Conservation (phyloP, 495 filamentous ascomycete genomes). For the Aspergillus carlsbadensis region DNA sequence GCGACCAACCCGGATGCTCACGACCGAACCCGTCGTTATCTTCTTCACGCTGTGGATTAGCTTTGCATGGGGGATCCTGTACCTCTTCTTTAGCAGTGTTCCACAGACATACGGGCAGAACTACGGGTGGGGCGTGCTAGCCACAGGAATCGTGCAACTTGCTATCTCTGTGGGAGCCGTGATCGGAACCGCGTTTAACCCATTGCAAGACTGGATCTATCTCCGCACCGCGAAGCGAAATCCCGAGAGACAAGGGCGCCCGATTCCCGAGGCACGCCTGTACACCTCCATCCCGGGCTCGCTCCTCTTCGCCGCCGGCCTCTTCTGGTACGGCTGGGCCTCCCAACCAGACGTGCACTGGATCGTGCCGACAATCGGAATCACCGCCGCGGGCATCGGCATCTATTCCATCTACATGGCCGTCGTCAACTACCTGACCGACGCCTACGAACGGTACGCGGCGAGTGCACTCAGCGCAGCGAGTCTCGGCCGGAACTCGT, state of each 20-base stretch:
- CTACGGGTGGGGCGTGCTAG: conserved; percentile 34
- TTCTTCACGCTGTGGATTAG: conserved; percentile 53
- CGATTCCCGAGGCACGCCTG: conserved; percentile 42
- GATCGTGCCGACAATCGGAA: conserved; percentile 42
- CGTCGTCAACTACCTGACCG: conserved; percentile 47
- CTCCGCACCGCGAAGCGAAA: conserved; percentile 29
- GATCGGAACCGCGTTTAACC: conserved; percentile 42
- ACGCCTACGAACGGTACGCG: conserved; percentile 45
- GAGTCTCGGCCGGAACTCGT: conserved; percentile 34
- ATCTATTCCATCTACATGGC: conserved; percentile 50
- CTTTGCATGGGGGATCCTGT: conserved; percentile 54
- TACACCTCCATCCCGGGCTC: conserved; percentile 41
- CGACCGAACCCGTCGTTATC: conserved; percentile 53
- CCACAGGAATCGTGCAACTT: conserved; percentile 39
- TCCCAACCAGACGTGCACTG: conserved; percentile 33
- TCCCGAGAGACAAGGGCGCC: conserved; percentile 27
- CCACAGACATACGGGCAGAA: conserved; percentile 38
- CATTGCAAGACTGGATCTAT: conserved; percentile 40
- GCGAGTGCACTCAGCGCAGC: conserved; percentile 38
- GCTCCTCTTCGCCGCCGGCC: conserved; percentile 38
- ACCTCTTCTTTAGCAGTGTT: conserved; percentile 44
- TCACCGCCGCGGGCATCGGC: conserved; percentile 34
- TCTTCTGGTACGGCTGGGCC: conserved; percentile 47
- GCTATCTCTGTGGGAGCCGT: conserved; percentile 43
- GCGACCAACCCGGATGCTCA: conserved; percentile 48